phyloP scores from a whole-genome alignment of 2,329 filamentous ascomycete genomes.

The Madurella fahalii region DNA sequence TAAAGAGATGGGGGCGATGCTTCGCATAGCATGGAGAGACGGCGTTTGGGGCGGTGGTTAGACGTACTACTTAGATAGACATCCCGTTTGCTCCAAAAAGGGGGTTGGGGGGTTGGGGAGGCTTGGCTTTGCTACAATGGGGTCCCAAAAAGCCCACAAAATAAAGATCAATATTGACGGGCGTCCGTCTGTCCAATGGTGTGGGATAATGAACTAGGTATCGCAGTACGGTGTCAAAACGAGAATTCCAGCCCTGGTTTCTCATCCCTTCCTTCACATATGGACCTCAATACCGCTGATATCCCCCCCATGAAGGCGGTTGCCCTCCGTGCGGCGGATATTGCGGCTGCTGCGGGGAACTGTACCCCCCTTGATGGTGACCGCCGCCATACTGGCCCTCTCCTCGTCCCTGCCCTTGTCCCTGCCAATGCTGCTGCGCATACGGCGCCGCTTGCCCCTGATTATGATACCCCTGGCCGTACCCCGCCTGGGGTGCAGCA shows the following conservation, averaged over 20 bases:
- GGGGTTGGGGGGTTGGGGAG: no score
- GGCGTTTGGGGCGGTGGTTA: not conserved
- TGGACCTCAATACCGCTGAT: constrained; percentile 24
- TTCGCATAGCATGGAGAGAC: not conserved
- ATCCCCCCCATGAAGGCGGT: constrained; percentile 29
- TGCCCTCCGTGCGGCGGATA: constrained; percentile 32
- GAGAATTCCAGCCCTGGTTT: not conserved
- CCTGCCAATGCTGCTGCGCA: constrained; percentile 16
- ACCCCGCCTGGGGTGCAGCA: not conserved
- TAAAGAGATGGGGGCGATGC: no score
- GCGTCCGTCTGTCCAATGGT: not conserved
- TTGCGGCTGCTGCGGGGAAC: constrained; percentile 27
- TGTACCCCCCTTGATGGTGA: constrained; percentile 8
- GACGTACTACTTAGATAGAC: not conserved
- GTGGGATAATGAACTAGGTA: not conserved
- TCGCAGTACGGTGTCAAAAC: not conserved
- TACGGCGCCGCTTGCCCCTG: constrained; percentile 9
- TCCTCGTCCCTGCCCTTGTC: constrained; percentile 11
- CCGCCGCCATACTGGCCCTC: constrained; percentile 3
- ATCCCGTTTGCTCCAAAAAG: not conserved
- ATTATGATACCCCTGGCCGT: constrained; percentile 16
- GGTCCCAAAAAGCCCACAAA: not conserved
- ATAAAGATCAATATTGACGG: not conserved
- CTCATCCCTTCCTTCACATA: not conserved
- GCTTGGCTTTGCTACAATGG: not conserved